Evolutionary conservation across 2,329 filamentous ascomycete genomes (phyloP), one percentile per base, ranked within the genome.

Genomic region (Colletotrichum horii): DNA sequence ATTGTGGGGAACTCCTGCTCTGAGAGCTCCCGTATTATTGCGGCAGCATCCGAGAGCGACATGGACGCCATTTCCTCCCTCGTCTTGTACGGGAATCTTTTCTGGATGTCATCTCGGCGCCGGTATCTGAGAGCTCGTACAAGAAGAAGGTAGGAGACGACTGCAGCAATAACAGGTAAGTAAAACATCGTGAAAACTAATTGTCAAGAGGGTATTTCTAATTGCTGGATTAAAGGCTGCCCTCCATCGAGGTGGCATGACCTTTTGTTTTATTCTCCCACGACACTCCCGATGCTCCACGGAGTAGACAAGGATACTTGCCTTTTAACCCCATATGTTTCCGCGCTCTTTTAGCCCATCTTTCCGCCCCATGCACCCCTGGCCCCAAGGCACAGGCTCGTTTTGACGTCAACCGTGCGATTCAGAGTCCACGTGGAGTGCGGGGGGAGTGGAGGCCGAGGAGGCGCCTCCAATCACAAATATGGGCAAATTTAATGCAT

Each of bases 1-100:
- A 87, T 85, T 60, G 85, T 87, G 0, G 91, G 91, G 76, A 93
- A 93, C 77, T 93, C 91, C 4, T 88, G 82, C 64, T 88, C 82
- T 2, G 82, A 80, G 2, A 91, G 70, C 28, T 83, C 82, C 60
- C 81, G 83, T 36, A 88, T 82, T 60, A 92, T 26, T 3, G 28
- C 24, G 3, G 72, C 16, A 14, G 72, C 68, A 12, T 75, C 72
- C 12, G 61, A 43, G 7, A 75, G 38, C 16, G 72, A 66, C 72
- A 75, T 62, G 15, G 68, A 66, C 15, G 61, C 68, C 72, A 75
- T 75, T 8, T 71, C 68, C 19, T 75, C 68, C 22, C 72, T 62
- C 7, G 67, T 75, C 32, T 48, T 66, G 61, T 66, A 71, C 19
- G 72, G 38, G 9, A 26, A 62, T 15, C 62, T 48, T 4, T 32